phyloP scores from a whole-genome alignment of 805 yeast species.

The Metschnikowia dekortorum region DNA sequence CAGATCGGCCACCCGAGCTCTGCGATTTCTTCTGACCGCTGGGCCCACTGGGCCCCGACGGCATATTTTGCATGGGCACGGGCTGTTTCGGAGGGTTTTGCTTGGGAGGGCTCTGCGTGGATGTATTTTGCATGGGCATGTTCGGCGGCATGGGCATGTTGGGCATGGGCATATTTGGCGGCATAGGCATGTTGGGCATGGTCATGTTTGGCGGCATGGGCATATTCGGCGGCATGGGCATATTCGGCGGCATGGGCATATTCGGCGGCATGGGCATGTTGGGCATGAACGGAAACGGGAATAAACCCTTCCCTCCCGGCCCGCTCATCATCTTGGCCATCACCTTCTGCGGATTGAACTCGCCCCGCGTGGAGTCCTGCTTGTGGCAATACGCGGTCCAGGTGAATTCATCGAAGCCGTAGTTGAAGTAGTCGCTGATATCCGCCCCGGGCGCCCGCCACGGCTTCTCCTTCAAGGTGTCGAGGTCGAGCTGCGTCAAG shows the following conservation, averaged over 20 bases:
- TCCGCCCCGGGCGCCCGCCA: conserved; percentile 99
- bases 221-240: conserved; percentile 20
- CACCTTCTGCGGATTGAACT: conserved; percentile 77
- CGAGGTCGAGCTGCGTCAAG: conserved; percentile 73
- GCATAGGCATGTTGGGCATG: conserved; percentile 19
- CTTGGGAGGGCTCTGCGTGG: conserved; percentile 23
- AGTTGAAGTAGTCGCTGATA: conserved; percentile 89
- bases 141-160: conserved; percentile 11
- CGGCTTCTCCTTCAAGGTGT: conserved; percentile 86
- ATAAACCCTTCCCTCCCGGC: conserved; percentile 16
- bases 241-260: conserved; percentile 22
- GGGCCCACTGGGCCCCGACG: conserved; percentile 14
- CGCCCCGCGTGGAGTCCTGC: conserved; percentile 76
- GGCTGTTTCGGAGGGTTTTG: conserved; percentile 22
- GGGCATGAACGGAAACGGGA: conserved; percentile 20
- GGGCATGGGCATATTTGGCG: no score
- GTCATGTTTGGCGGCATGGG: conserved; percentile 7
- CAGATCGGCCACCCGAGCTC: background rate
- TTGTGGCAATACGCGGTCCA: conserved; percentile 91
- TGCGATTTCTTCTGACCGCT: background rate
- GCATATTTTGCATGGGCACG: conserved; percentile 9
- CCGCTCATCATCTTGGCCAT: conserved; percentile 55
- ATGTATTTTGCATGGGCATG: conserved; percentile 11
- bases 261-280: conserved; percentile 13
- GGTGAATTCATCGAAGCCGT: conserved; percentile 92